Base-by-base conservation (phyloP, 805 yeast species). In the Starmerella floricola region DNA sequence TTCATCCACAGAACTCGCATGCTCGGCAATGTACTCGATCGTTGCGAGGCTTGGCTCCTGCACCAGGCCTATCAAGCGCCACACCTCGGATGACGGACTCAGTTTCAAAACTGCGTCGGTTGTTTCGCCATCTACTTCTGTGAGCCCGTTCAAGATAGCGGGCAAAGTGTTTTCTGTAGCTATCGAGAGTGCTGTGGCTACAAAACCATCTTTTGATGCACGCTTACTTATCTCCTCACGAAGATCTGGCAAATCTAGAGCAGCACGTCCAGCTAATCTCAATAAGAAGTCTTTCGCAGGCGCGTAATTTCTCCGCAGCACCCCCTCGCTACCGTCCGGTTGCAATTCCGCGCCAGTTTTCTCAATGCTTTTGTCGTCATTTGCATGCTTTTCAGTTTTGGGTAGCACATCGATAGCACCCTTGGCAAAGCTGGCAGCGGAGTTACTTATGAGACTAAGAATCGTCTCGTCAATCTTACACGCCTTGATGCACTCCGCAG, bases 401-500 rank as follows among this genome's bases (percentile, higher is more conserved):
- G 57, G 56, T 12, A 54, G 4, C 53, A 55, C 10, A 54, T 57
- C 40, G 66, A 53, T 19, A 67, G 55, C 17, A 59, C 55, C 45
- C 58, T 56, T 17, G 64, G 66, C 31, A 64, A 57, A 20, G 17
- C 23, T 41, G 4, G 49, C 53, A 44, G 52, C 45, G 38, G 62
- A 54, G 56, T 58, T 65, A 42, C n/a, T 12, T 8, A 34, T 26
- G 15, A 54, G 34, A 17, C 67, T 67, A 36, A 69, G 71, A 46
- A 85, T 69, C 1, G 85, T 63, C 1, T 67, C 65, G 3, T 70
- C 60, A 4, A 86, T 63, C 38, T 73, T 72, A 48, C 91, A 76
- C 0, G 88, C 74, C 40, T 73, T 73, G 39, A 88, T 69, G 57
- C 96, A 88, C 51, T 87, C 94, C 33, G 79, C 63, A 0, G 95